Evolutionary conservation across 495 filamentous ascomycete genomes (phyloP).

Genomic region (Aspergillus saccharolyticus): DNA sequence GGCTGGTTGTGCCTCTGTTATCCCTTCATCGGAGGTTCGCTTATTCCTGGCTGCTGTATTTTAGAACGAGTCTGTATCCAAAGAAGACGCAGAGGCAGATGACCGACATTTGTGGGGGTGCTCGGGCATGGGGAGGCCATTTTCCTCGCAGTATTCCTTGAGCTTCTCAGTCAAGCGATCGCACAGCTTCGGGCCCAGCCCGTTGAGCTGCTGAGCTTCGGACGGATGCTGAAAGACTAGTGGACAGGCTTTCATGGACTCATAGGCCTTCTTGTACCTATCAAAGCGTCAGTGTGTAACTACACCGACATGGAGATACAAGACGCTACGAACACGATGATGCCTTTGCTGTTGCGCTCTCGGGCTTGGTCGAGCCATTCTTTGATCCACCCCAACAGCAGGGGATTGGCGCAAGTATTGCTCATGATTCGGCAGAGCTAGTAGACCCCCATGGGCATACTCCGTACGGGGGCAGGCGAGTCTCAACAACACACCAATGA

Average conservation of each 20-base stretch:
- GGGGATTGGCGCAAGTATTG: slow-evolving; percentile 61
- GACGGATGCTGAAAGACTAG: slow-evolving; percentile 69
- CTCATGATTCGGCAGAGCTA: slow-evolving; percentile 27
- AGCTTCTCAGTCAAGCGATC: slow-evolving; percentile 65
- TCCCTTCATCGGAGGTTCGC: slow-evolving; percentile 41
- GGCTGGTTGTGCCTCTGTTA: slow-evolving; percentile 35
- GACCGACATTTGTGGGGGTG: slow-evolving; percentile 37
- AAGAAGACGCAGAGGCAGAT: no score
- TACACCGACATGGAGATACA: background rate
- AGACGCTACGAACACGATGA: slow-evolving; percentile 47
- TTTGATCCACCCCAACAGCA: slow-evolving; percentile 69
- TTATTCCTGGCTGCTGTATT: slow-evolving; percentile 27
- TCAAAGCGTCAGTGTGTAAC: slow-evolving; percentile 11
- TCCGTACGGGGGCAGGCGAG: background rate
- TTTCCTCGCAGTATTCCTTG: slow-evolving; percentile 59
- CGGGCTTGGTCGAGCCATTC: slow-evolving; percentile 75
- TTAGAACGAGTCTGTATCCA: slow-evolving; percentile 5
- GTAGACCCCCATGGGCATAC: background rate
- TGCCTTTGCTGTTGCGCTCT: slow-evolving; percentile 66
- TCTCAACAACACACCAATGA: background rate
- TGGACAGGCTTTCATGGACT: slow-evolving; percentile 75
- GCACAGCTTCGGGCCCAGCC: slow-evolving; percentile 67
- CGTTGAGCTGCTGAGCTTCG: slow-evolving; percentile 65
- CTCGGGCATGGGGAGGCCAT: slow-evolving; percentile 67
- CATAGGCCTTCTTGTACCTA: slow-evolving; percentile 74